A percentile compares a stretch with the other conserved stretches of the same genome.
phyloP scores from a whole-genome alignment of 345 rosid species.

The Pistacia vera region DNA sequence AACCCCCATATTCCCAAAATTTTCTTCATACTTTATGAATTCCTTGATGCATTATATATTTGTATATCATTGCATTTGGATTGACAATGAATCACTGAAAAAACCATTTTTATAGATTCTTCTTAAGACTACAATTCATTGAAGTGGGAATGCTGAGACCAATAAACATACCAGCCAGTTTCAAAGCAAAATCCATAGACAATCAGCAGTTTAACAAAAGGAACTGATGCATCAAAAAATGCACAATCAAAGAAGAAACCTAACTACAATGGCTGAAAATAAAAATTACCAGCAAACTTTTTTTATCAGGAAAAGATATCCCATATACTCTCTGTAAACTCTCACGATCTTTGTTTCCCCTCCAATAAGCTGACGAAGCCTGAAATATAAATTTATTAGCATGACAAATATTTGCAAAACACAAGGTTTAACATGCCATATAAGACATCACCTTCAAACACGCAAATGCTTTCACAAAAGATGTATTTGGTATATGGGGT shows the following conservation, averaged over 20 bases:
- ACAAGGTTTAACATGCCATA: conserved; percentile 15
- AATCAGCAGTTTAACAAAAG: conserved; percentile 8
- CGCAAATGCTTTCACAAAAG: conserved; percentile 91
- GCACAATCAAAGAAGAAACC: neutral
- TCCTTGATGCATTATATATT: neutral
- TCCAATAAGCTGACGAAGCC: conserved; percentile 99
- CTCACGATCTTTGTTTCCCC: conserved; percentile 85
- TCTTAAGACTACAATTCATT: neutral
- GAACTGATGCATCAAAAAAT: neutral
- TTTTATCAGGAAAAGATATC: conserved; percentile 92
- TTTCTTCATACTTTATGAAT: neutral
- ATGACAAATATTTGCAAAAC: conserved; percentile 14
- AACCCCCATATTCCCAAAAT: neutral
- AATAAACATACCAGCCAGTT: neutral
- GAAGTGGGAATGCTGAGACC: neutral
- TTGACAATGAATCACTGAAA: neutral
- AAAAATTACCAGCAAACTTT: conserved; percentile 68
- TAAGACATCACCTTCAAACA: conserved; percentile 72
- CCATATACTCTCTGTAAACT: conserved; percentile 99
- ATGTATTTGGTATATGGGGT: conserved; percentile 98
- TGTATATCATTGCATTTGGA: neutral
- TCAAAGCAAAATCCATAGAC: conserved; percentile 1
- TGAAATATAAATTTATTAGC: conserved; percentile 30
- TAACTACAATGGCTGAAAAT: conserved; percentile 5
- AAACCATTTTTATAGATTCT: neutral